phyloP scores from a whole-genome alignment of 2,329 filamentous ascomycete genomes.

The Penicillium vulpinum region DNA sequence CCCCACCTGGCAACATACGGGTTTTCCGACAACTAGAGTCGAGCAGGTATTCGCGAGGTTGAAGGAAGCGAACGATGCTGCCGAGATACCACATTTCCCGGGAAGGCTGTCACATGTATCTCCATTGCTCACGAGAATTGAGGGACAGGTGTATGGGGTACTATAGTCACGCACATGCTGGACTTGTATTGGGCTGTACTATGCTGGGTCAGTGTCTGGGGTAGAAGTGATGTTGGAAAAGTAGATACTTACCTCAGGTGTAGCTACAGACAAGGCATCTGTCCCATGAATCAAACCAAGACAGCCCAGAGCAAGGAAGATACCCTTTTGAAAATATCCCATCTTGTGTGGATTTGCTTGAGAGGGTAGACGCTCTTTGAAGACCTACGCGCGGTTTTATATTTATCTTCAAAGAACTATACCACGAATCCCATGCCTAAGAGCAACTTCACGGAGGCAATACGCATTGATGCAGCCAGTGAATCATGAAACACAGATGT shows the following conservation, averaged over 20 bases:
- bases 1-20: background rate
- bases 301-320: background rate
- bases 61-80: background rate
- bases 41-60: background rate
- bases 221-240: background rate
- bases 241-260: background rate
- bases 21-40: background rate
- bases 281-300: background rate
- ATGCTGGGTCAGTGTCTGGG: background rate
- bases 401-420: background rate
- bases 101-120: constrained; percentile 1
- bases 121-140: background rate
- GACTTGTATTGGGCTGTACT: background rate
- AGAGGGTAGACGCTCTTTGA: background rate
- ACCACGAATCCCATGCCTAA: background rate
- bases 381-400: background rate
- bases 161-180: too few relatives aligned
- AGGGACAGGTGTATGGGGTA: background rate
- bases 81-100: background rate
- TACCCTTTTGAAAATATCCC: background rate
- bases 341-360: background rate
- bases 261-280: background rate
- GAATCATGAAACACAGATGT: constrained; percentile 3
- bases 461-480: constrained; percentile 1
- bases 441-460: background rate